phyloP scores from a whole-genome alignment of 2,329 filamentous ascomycete species.

The Cercospora sp. region DNA sequence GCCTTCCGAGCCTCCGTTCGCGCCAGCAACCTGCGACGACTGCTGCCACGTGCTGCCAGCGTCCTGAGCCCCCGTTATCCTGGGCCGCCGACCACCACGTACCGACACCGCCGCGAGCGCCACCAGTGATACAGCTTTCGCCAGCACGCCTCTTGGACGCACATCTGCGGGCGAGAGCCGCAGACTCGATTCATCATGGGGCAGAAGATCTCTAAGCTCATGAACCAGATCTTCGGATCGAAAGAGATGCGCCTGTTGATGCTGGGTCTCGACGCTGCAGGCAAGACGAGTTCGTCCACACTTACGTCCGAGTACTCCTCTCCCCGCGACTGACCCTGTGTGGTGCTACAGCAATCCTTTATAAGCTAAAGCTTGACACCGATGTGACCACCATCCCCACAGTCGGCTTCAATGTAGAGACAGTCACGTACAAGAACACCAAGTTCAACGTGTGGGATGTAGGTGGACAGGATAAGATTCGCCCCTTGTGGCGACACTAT shows the following conservation, averaged over 20 bases:
- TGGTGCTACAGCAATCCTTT: conserved; percentile 70
- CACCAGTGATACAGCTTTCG: neutral
- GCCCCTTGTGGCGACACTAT: conserved; percentile 99
- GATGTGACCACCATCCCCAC: conserved; percentile 99
- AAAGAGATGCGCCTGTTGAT: conserved; percentile 99
- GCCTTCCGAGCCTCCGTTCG: neutral
- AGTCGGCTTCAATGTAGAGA: conserved; percentile 99
- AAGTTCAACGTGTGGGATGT: conserved; percentile 99
- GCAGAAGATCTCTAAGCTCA: conserved; percentile 85
- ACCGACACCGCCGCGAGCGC: neutral
- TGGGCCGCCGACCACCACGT: neutral
- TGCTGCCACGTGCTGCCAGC: neutral
- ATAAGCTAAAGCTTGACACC: conserved; percentile 99
- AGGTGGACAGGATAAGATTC: conserved; percentile 99
- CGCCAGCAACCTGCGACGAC: neutral
- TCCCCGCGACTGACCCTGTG: conserved; percentile 1
- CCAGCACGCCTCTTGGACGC: neutral
- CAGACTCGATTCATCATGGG: conserved; percentile 64
- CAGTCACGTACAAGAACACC: conserved; percentile 99
- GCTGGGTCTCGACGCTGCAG: conserved; percentile 94
- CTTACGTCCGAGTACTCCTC: neutral
- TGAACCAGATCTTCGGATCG: conserved; percentile 98
- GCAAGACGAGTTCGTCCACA: conserved; percentile 73
- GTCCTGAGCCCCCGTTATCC: neutral
- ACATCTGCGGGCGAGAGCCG: conserved; percentile 10